Base-by-base conservation (phyloP, 768 basidiomycete genomes). In the Kwoniella dejecticola region DNA sequence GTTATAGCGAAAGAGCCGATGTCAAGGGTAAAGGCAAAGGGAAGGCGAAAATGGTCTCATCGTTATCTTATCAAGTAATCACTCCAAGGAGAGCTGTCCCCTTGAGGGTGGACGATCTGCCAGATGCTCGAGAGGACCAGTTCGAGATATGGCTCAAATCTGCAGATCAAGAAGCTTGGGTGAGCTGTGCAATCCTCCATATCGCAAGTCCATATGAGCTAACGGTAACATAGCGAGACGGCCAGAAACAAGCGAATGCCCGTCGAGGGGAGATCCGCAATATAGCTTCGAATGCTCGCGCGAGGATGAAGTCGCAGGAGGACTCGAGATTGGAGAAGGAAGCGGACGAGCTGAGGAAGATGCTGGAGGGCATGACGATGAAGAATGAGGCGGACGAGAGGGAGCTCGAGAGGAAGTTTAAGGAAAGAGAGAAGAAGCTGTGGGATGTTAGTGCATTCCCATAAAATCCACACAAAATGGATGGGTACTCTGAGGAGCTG, bases 341-440 rank as follows among this genome's bases (percentile, higher is more conserved):
- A 38, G 60, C 65, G 17, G 72, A 76, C 23, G 71, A 76, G 46
- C 54, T 78, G 26, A 36, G 62, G 46, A 52, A 41, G 48, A 66
- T 76, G 70, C 24, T 77, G 46, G 63, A 68, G 36, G 68, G 62
- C 0, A 50, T 78, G 56, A 66, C 65, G 3, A 64, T 78, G 21
- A 64, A 64, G 31, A 75, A 83, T 41, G 87, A 89, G 27, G 50
- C 63, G 29, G 77, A 83, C 47, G 88, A 89, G 38, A 85, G 88
- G 65, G 90, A 91, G 62, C 84, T 83, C 65, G 89, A 85, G 77
- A 76, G 82, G 71, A 88, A 89, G 50, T 90, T 92, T 59, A 84
- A 85, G 8, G 74, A 75, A 54, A 83, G 89, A 59, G 91, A 92
- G 79, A 85, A 88, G 70, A 91, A 91, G 72, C 64, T 77, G 11